Evolutionary conservation across 1,284 basidiomycete species (phyloP).

Genomic region (Pseudozyma flocculosa): DNA sequence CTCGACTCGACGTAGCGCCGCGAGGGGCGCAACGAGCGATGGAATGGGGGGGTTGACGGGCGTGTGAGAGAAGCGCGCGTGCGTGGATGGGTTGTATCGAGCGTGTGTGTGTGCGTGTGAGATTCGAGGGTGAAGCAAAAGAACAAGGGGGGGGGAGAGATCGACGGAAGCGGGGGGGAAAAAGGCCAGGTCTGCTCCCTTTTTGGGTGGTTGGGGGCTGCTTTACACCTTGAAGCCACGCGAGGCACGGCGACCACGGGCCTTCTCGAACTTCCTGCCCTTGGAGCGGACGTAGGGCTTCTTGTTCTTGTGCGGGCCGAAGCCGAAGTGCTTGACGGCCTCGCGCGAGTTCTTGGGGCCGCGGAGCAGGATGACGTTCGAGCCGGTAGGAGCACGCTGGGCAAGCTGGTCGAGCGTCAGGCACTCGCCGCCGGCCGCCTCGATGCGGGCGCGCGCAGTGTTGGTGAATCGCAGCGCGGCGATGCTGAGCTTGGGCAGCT

Average conservation of each 20-base stretch:
- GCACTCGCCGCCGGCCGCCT: constrained; percentile 90
- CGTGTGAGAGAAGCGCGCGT: too few species aligned
- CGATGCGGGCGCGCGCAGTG: constrained; percentile 88
- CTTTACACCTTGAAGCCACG: constrained; percentile 59
- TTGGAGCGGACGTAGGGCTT: constrained; percentile 90
- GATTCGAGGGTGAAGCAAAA: too few species aligned
- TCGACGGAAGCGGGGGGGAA: too few species aligned
- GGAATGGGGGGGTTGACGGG: too few species aligned
- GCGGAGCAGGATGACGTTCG: constrained; percentile 88
- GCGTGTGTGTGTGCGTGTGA: too few species aligned
- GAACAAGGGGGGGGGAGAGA: too few species aligned
- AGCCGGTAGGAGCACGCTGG: constrained; percentile 85
- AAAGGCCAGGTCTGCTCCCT: too few species aligned
- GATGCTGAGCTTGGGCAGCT: constrained; percentile 86
- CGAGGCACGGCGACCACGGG: constrained; percentile 61
- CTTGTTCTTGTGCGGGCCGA: constrained; percentile 66
- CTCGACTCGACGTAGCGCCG: too few species aligned
- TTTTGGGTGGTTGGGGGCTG: too few species aligned
- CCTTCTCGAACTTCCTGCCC: constrained; percentile 80
- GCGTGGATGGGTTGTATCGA: too few species aligned
- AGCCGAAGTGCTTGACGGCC: constrained; percentile 90
- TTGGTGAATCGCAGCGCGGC: constrained; percentile 94
- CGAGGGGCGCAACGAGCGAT: too few species aligned
- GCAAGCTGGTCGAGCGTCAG: constrained; percentile 97
- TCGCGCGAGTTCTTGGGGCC: constrained; percentile 92